These are phyloP conservation scores for Clathrus columnatus DNA, from an alignment of 768 basidiomycete genomes.

Conservation along the genomic window DNA sequence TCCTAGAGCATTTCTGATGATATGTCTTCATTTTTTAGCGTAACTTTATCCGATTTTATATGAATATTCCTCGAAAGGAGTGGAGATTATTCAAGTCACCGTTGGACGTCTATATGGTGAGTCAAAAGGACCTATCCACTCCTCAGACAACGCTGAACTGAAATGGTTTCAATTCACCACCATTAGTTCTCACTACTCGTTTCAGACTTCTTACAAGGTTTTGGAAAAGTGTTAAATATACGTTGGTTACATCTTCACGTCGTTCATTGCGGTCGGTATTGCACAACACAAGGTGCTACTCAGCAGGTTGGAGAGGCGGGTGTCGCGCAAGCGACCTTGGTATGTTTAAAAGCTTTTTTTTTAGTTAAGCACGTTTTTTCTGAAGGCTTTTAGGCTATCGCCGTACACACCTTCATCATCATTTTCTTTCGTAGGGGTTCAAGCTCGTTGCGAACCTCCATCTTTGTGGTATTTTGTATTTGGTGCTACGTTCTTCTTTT, in stretches of 20 bases:
- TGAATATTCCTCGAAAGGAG: constrained; percentile 12
- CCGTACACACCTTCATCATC: constrained; percentile 34
- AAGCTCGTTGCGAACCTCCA: neutral
- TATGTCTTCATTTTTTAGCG: constrained; percentile 19
- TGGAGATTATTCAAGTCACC: constrained; percentile 26
- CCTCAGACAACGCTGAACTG: neutral
- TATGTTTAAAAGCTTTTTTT: constrained; percentile 15
- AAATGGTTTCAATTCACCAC: neutral
- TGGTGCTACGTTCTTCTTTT: constrained; percentile 3
- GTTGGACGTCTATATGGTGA: constrained; percentile 34
- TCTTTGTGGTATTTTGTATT: neutral
- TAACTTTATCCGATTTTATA: constrained; percentile 22
- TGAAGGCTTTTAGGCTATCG: constrained; percentile 23
- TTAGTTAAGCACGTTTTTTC: neutral
- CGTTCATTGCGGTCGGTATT: constrained; percentile 27
- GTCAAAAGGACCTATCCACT: neutral
- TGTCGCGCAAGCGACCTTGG: constrained; percentile 34
- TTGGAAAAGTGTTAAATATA: constrained; percentile 30
- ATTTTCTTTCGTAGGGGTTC: constrained; percentile 17
- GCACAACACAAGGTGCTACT: constrained; percentile 30
- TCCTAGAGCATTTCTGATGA: neutral
- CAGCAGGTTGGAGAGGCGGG: constrained; percentile 36
- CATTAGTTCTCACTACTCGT: constrained; percentile 14
- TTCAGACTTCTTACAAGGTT: constrained; percentile 30
- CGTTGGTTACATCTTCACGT: constrained; percentile 29